These are phyloP conservation scores for Polyplosphaeria fusca DNA, from an alignment of 495 filamentous ascomycete genomes.

Conservation along the genomic window DNA sequence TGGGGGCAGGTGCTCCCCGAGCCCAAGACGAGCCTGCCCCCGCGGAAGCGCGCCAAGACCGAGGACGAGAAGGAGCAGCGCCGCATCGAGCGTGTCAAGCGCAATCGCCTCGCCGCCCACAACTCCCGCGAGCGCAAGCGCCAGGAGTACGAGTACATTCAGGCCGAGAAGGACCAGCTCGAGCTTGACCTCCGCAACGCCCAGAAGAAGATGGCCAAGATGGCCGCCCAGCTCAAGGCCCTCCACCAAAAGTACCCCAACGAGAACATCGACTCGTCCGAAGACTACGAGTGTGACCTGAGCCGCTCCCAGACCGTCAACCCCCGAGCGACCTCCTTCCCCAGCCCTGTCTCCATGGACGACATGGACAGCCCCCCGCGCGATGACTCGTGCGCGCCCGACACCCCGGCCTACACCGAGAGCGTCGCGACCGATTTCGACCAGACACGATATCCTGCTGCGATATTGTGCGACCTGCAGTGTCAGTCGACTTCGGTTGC, in stretches of 20 bases:
- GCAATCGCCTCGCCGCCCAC: slow-evolving; percentile 93
- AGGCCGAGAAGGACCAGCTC: slow-evolving; percentile 67
- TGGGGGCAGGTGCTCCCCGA: slow-evolving; percentile 97
- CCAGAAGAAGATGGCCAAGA: slow-evolving; percentile 63
- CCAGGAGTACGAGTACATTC: slow-evolving; percentile 85
- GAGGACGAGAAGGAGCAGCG: slow-evolving; percentile 97
- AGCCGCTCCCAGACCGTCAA: slow-evolving; percentile 23
- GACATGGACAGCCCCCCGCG: slow-evolving; percentile 44
- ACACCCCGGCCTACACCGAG: slow-evolving; percentile 27
- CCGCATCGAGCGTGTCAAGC: slow-evolving; percentile 91
- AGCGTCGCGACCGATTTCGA: slow-evolving; percentile 63
- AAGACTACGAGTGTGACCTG: slow-evolving; percentile 19
- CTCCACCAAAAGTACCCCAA: slow-evolving; percentile 43
- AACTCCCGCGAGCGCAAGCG: slow-evolving; percentile 94
- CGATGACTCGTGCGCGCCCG: slow-evolving; percentile 39
- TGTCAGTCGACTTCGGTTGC: slow-evolving; percentile 65
- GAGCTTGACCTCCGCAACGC: slow-evolving; percentile 60
- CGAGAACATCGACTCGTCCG: slow-evolving; percentile 11
- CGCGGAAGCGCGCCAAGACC: slow-evolving; percentile 96
- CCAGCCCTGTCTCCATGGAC: slow-evolving; percentile 34
- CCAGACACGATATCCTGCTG: slow-evolving; percentile 99
- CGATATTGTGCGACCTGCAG: slow-evolving; percentile 99
- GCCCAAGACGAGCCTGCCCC: slow-evolving; percentile 94
- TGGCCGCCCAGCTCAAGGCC: slow-evolving; percentile 58
- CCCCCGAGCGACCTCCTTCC: slow-evolving; percentile 33